phyloP scores from a whole-genome alignment of 1,139 yeast species.

The Trichomonascaceae sp. region DNA sequence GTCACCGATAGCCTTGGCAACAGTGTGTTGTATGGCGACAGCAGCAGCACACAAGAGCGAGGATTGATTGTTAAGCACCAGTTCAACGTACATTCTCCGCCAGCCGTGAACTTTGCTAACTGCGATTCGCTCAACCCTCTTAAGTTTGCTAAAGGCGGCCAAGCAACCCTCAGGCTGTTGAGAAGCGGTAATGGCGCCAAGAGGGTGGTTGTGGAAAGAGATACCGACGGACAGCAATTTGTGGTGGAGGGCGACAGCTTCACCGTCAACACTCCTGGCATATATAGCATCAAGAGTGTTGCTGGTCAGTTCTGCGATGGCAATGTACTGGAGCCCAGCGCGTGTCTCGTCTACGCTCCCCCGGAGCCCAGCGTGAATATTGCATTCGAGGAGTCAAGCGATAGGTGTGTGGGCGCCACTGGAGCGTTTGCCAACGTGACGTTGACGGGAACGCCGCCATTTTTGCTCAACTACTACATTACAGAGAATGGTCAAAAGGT shows the following conservation, averaged over 20 bases:
- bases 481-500: constrained; percentile 20
- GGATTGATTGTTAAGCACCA: constrained; percentile 26
- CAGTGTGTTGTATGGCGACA: constrained; percentile 36
- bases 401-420: constrained; percentile 84
- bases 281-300: constrained; percentile 41
- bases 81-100: constrained; percentile 54
- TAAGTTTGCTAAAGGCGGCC: constrained; percentile 22
- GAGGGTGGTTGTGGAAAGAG: background rate
- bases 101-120: constrained; percentile 31
- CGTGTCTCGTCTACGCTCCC: constrained; percentile 33
- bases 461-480: constrained; percentile 49
- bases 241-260: constrained; percentile 7
- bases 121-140: constrained; percentile 24
- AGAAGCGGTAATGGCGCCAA: background rate
- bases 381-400: constrained; percentile 42
- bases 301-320: constrained; percentile 56
- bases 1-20: constrained; percentile 72
- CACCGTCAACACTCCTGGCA: constrained; percentile 44
- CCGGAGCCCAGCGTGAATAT: constrained; percentile 35
- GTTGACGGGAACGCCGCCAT: constrained; percentile 73
- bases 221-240: constrained; percentile 14
- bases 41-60: constrained; percentile 8
- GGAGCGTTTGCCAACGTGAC: constrained; percentile 63
- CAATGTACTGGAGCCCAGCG: constrained; percentile 34
- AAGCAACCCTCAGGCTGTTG: constrained; percentile 5